A percentile compares a stretch with the other conserved stretches of the same genome.
Evolutionary conservation across 208 protist genomes (phyloP).

Genomic region (Lotmaria passim): DNA sequence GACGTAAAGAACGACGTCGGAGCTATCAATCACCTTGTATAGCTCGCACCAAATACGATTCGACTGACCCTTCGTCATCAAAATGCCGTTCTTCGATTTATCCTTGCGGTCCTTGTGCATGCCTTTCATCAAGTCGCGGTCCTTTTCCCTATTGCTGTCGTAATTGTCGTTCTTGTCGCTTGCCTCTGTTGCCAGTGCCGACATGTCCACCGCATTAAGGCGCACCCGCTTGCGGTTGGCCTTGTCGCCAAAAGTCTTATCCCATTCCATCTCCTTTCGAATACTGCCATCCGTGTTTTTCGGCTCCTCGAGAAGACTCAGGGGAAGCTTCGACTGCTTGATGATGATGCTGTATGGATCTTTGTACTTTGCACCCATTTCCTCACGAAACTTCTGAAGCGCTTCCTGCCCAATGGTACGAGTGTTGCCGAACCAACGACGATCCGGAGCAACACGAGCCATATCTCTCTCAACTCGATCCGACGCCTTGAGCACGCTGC

Average conservation of each 20-base stretch:
- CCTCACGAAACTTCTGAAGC: conserved; percentile 96
- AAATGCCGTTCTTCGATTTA: conserved; percentile 85
- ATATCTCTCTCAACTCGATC: conserved; percentile 89
- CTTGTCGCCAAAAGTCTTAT: conserved; percentile 96
- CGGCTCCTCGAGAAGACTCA: conserved; percentile 93
- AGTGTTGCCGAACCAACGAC: conserved; percentile 98
- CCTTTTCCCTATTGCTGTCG: conserved; percentile 50
- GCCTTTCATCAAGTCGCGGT: conserved; percentile 65
- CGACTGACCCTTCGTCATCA: conserved; percentile 98
- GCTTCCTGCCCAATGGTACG: conserved; percentile 96
- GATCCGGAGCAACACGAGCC: conserved; percentile 95
- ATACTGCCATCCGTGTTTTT: conserved; percentile 90
- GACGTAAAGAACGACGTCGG: conserved; percentile 99
- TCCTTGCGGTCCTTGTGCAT: conserved; percentile 63
- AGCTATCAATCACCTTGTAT: conserved; percentile 99
- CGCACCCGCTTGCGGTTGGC: conserved; percentile 91
- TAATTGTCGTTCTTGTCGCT: conserved; percentile 56
- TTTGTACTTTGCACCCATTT: conserved; percentile 93
- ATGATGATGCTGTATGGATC: conserved; percentile 99
- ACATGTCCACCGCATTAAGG: conserved; percentile 64
- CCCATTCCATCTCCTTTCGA: conserved; percentile 95
- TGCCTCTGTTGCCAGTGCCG: conserved; percentile 57
- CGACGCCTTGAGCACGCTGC: conserved; percentile 86
- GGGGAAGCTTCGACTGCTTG: conserved; percentile 97
- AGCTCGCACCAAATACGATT: conserved; percentile 99